These are phyloP conservation scores for Colletotrichum cuscutae DNA, from an alignment of 2,329 filamentous ascomycete genomes.

Conservation along the genomic window DNA sequence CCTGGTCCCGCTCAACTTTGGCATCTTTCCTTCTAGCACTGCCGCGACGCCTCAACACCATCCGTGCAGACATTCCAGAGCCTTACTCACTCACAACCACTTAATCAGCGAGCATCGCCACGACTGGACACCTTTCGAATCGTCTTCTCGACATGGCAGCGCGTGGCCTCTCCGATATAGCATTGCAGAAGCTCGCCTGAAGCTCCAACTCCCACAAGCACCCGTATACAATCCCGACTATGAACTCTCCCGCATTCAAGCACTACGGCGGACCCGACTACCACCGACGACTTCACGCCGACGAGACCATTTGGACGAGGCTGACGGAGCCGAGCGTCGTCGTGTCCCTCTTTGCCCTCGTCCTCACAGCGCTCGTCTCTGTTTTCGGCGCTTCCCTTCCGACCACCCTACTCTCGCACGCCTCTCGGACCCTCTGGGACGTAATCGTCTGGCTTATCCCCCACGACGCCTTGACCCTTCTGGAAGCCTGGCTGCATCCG, in stretches of 20 bases:
- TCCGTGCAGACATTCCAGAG: conserved; percentile 16
- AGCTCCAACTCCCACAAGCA: conserved; percentile 6
- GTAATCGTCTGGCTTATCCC: conserved; percentile 67
- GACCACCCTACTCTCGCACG: conserved; percentile 39
- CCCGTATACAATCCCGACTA: conserved; percentile 2
- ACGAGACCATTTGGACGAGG: conserved; percentile 42
- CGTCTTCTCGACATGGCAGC: conserved; percentile 27
- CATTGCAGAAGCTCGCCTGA: conserved; percentile 29
- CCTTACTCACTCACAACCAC: conserved; percentile 25
- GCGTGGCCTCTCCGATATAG: conserved; percentile 10
- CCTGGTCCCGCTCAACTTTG: conserved; percentile 25
- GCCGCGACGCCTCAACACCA: conserved; percentile 10
- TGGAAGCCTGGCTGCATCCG: conserved; percentile 66
- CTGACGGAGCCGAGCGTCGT: conserved; percentile 48
- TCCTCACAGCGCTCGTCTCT: conserved; percentile 47
- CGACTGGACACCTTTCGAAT: not conserved
- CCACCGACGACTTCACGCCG: conserved; percentile 16
- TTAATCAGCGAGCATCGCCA: conserved; percentile 26
- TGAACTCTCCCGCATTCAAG: conserved; percentile 33
- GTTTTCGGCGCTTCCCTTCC: conserved; percentile 47
- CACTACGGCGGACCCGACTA: conserved; percentile 32
- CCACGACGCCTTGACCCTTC: conserved; percentile 63
- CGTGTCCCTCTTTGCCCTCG: conserved; percentile 46
- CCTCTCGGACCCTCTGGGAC: conserved; percentile 68
- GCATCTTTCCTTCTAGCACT: not conserved